Conservation (phyloP, 208 protist species). For the Leishmania turanica region DNA sequence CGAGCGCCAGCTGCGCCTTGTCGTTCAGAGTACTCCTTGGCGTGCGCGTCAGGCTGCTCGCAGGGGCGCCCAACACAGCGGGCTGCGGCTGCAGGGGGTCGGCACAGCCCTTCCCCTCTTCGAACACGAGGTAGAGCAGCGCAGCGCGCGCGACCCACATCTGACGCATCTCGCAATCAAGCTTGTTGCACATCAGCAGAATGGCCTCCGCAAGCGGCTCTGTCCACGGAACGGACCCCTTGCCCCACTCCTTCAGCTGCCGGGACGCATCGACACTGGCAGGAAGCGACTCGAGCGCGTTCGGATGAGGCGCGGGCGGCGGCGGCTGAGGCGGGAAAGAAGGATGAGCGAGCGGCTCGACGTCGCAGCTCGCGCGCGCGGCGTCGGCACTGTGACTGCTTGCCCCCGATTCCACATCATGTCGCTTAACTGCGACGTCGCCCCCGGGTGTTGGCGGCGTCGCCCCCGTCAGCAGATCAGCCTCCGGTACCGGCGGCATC, state of each 20-base stretch:
- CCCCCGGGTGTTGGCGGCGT: not conserved
- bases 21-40: slow-evolving; percentile 2
- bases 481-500: slow-evolving; percentile 1
- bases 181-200: slow-evolving; percentile 5
- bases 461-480: not conserved
- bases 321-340: not conserved
- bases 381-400: not conserved
- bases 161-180: not conserved
- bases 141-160: slow-evolving; percentile 9
- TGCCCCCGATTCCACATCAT: not conserved
- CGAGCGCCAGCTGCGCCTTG: slow-evolving; percentile 14
- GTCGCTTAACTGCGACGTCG: no score
- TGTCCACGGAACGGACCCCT: slow-evolving; percentile 25
- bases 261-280: not conserved
- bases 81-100: not conserved
- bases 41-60: slow-evolving; percentile 1
- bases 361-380: not conserved
- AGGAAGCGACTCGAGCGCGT: not conserved
- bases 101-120: not conserved
- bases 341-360: not conserved
- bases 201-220: slow-evolving; percentile 14
- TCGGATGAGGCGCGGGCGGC: not conserved
- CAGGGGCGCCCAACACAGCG: not conserved
- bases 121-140: slow-evolving; percentile 12
- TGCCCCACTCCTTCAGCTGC: not conserved